Conservation (phyloP, 140 eudicot species). For the Ambrosia hybrid region DNA sequence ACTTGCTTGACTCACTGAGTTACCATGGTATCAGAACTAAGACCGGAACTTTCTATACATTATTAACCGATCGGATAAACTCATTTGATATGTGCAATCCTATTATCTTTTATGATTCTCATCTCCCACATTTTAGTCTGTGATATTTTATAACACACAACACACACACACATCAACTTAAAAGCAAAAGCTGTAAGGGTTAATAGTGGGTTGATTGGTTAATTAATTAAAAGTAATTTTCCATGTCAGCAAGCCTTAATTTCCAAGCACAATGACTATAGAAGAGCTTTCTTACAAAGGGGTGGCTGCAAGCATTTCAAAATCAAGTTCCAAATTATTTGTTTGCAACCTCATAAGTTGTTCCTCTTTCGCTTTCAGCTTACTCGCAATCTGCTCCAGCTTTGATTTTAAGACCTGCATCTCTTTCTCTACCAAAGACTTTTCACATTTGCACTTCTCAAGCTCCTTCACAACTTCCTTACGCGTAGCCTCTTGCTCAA, state of each 20-base stretch:
- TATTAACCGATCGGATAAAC: too few species aligned
- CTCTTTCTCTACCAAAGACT: constrained; percentile 22
- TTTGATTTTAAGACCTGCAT: constrained; percentile 15
- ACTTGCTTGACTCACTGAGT: background rate
- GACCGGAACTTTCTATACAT: background rate
- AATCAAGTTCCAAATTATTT: constrained; percentile 9
- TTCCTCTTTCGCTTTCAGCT: constrained; percentile 22
- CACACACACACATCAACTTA: too few species aligned
- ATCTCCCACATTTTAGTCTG: too few species aligned
- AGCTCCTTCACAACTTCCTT: constrained; percentile 22
- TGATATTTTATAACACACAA: too few species aligned
- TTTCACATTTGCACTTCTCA: constrained; percentile 14
- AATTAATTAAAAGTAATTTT: background rate
- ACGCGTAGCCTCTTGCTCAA: constrained; percentile 18
- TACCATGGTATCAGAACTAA: background rate
- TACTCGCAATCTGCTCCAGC: background rate
- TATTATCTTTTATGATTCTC: too few species aligned
- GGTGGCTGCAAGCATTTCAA: constrained; percentile 26
- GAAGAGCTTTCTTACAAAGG: constrained; percentile 23
- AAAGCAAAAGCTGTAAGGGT: too few species aligned
- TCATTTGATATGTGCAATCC: too few species aligned
- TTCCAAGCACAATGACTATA: background rate
- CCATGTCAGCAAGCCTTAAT: too few species aligned
- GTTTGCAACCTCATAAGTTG: constrained; percentile 18
- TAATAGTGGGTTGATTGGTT: background rate